Evolutionary conservation across 2,329 filamentous ascomycete species (phyloP).

Genomic region (Thelonectria blattea): DNA sequence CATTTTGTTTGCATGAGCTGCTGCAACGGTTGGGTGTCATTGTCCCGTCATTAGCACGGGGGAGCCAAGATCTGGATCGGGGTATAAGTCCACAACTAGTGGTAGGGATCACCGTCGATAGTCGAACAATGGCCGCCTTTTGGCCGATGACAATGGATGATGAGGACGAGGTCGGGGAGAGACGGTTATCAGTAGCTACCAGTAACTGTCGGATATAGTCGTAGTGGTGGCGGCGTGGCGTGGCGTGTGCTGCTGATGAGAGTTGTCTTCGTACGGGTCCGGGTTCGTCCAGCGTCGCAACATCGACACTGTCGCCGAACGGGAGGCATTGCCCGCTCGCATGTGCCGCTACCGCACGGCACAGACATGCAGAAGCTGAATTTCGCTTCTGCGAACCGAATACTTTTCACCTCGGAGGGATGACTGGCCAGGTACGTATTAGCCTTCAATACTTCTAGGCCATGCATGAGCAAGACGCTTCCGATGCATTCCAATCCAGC

Average conservation of each 20-base stretch:
- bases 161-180: neutral
- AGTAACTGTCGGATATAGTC: no score
- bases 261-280: neutral
- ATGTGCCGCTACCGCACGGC: neutral
- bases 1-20: neutral
- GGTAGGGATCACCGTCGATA: neutral
- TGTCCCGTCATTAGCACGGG: neutral
- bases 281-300: neutral
- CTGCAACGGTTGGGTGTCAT: neutral
- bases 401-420: neutral
- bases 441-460: neutral
- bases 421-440: neutral
- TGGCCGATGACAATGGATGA: neutral
- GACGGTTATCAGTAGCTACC: neutral
- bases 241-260: no score
- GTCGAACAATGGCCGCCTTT: neutral
- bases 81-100: neutral
- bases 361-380: neutral
- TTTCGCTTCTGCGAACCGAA: neutral
- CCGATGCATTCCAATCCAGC: neutral
- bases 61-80: constrained; percentile 9
- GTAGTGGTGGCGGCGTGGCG: no score
- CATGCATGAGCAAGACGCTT: neutral
- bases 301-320: neutral
- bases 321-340: neutral